Percentiles rank a stretch among this genome's conserved stretches.
Evolutionary conservation across 1,284 basidiomycete genomes (phyloP).

Genomic region (Trametes hirsuta): DNA sequence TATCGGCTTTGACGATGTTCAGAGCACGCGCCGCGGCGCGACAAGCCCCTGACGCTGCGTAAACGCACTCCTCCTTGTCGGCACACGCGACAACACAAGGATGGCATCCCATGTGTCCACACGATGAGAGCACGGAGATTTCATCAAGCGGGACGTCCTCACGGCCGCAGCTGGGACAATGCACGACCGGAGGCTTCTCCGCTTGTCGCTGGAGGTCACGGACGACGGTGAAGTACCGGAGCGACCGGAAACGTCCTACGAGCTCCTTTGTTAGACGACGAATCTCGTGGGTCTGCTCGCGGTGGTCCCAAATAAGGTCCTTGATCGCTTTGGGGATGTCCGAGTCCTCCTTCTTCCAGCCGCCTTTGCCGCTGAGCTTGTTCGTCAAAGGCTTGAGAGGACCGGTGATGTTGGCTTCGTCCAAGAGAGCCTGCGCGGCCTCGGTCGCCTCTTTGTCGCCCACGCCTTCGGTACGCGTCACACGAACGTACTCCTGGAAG

Average conservation of each 20-base stretch:
- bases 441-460: conserved; percentile 78
- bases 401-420: conserved; percentile 59
- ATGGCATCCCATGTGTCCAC: conserved; percentile 85
- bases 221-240: conserved; percentile 89
- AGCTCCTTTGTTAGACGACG: conserved; percentile 86
- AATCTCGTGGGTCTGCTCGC: conserved; percentile 86
- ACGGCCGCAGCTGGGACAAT: conserved; percentile 64
- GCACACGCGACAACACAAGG: conserved; percentile 74
- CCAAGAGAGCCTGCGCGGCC: conserved; percentile 60
- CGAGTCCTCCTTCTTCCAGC: conserved; percentile 58
- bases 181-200: conserved; percentile 56
- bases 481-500: conserved; percentile 76
- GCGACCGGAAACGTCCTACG: conserved; percentile 84
- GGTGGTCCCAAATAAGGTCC: conserved; percentile 79
- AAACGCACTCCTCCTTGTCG: conserved; percentile 81
- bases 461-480: conserved; percentile 67
- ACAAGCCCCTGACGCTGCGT: conserved; percentile 68
- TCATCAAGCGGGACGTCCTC: conserved; percentile 64
- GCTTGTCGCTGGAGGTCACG: conserved; percentile 84
- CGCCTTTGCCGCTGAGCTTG: conserved; percentile 38
- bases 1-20: conserved; percentile 83
- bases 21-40: conserved; percentile 71
- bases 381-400: conserved; percentile 31
- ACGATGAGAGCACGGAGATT: conserved; percentile 86
- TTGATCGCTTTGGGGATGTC: conserved; percentile 55